These are phyloP conservation scores for Echeveria elegans DNA, from an alignment of 164 flowering plant species.

Conservation along the genomic window DNA sequence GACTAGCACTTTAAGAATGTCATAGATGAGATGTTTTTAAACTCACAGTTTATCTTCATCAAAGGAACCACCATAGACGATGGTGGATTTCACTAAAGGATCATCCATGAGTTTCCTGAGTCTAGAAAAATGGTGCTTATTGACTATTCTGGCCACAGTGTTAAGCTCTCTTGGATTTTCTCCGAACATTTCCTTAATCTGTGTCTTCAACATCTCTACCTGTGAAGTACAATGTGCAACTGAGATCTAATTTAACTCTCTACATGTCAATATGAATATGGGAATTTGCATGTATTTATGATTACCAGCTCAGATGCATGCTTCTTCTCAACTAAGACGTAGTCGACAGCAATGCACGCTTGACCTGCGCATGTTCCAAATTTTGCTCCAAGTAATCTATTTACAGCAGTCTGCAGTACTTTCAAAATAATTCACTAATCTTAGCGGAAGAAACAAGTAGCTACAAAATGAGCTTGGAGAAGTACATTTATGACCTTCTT, in stretches of 20 bases:
- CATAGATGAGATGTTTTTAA: not conserved
- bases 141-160: slow-evolving; percentile 27
- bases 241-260: not conserved
- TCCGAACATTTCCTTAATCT: slow-evolving; percentile 25
- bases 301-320: slow-evolving; percentile 23
- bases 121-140: slow-evolving; percentile 26
- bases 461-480: not conserved
- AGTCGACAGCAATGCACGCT: slow-evolving; percentile 37
- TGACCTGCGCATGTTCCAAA: slow-evolving; percentile 37
- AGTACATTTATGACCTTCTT: slow-evolving; percentile 14
- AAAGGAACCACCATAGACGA: slow-evolving; percentile 27
- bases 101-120: slow-evolving; percentile 23
- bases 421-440: not conserved
- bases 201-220: slow-evolving; percentile 25
- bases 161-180: slow-evolving; percentile 21
- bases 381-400: slow-evolving; percentile 28
- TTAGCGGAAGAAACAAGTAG: too few relatives aligned
- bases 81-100: slow-evolving; percentile 16
- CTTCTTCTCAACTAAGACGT: slow-evolving; percentile 23
- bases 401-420: slow-evolving; percentile 18
- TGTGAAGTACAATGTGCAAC: slow-evolving; percentile 1
- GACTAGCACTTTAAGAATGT: too few relatives aligned
- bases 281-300: not conserved
- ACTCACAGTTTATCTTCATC: slow-evolving; percentile 31
- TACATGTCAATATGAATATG: not conserved